Conservation (phyloP, 108 stramenopile genomes). For the Skeletonema tropicum region DNA sequence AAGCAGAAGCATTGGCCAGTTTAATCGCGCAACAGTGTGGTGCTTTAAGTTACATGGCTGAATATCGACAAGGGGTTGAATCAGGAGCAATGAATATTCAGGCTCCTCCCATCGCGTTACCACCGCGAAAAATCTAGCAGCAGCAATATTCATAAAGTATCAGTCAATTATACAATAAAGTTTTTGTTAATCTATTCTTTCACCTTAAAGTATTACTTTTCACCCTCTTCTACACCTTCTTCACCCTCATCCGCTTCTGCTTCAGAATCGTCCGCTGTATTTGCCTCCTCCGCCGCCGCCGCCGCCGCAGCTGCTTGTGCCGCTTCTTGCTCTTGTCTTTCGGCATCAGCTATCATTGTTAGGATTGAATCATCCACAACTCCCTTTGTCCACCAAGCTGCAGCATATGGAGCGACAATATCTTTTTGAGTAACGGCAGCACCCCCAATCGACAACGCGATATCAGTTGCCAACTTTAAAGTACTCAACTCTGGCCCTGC, state of each 20-base stretch:
- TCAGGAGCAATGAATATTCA: conserved; percentile 56
- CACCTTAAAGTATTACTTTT: neutral
- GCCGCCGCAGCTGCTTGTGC: conserved; percentile 7
- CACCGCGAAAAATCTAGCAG: conserved; percentile 67
- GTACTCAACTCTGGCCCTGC: conserved; percentile 41
- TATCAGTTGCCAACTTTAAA: conserved; percentile 38
- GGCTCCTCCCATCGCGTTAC: conserved; percentile 85
- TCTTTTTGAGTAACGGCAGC: conserved; percentile 12
- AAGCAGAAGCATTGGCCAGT: conserved; percentile 78
- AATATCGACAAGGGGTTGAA: conserved; percentile 66
- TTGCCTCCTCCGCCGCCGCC: conserved; percentile 18
- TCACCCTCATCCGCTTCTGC: neutral
- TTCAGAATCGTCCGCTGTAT: conserved; percentile 13
- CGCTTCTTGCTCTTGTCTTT: conserved; percentile 12
- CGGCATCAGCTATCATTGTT: conserved; percentile 20
- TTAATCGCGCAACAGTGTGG: conserved; percentile 86
- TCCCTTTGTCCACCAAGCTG: conserved; percentile 45
- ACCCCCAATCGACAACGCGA: conserved; percentile 30
- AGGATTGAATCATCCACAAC: conserved; percentile 25
- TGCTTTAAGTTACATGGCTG: conserved; percentile 83
- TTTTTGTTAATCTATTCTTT: neutral
- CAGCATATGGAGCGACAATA: conserved; percentile 31
- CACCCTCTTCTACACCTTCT: conserved; percentile 3
- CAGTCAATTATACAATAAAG: neutral
- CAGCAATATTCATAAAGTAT: neutral